phyloP scores from a whole-genome alignment of 2,329 filamentous ascomycete genomes.

The Monascus ruber region DNA sequence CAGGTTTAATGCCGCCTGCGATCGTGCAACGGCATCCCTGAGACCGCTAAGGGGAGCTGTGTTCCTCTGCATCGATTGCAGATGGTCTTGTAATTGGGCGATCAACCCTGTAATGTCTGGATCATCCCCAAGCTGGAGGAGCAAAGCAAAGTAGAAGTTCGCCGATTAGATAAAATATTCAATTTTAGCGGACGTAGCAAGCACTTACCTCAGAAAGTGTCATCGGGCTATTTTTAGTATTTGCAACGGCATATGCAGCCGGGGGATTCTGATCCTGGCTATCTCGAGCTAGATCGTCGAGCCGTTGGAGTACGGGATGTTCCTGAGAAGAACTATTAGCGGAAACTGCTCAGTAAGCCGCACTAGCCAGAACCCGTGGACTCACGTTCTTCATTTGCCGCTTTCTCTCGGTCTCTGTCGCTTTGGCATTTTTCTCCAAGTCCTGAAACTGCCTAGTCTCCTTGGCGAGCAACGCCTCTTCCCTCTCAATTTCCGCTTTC shows the following conservation, averaged over 20 bases:
- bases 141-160: neutral
- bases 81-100: slow-evolving; percentile 31
- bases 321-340: slow-evolving; percentile 13
- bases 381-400: slow-evolving; percentile 31
- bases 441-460: slow-evolving; percentile 31
- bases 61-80: slow-evolving; percentile 35
- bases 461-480: slow-evolving; percentile 29
- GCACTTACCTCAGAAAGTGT: slow-evolving; percentile 23
- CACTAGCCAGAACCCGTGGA: too few species aligned
- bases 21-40: slow-evolving; percentile 25
- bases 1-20: slow-evolving; percentile 24
- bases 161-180: neutral
- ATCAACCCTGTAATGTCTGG: slow-evolving; percentile 25
- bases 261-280: slow-evolving; percentile 1
- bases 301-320: slow-evolving; percentile 28
- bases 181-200: slow-evolving; percentile 4
- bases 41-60: slow-evolving; percentile 25
- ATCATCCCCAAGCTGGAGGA: slow-evolving; percentile 24
- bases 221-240: slow-evolving; percentile 12
- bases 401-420: slow-evolving; percentile 27
- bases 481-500: slow-evolving; percentile 30
- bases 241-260: slow-evolving; percentile 5
- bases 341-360: neutral
- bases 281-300: slow-evolving; percentile 14
- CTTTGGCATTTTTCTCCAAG: slow-evolving; percentile 33